phyloP scores from a whole-genome alignment of 768 basidiomycete genomes.

The Leccinum variicolor region DNA sequence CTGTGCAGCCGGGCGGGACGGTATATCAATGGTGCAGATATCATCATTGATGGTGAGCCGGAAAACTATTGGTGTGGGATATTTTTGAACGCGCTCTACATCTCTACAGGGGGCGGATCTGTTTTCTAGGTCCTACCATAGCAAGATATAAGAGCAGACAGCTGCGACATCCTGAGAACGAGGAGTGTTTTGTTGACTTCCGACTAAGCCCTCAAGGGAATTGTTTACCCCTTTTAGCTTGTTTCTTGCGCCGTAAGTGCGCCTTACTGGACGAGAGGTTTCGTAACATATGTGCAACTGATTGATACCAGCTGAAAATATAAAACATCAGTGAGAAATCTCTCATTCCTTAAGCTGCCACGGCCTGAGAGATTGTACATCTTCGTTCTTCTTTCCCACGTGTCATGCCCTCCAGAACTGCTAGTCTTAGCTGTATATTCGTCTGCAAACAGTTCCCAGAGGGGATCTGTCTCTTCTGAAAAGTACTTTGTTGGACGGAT shows the following conservation, averaged over 20 bases:
- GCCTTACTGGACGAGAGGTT: background rate
- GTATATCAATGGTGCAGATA: conserved; percentile 43
- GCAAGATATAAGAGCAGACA: background rate
- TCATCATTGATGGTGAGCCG: conserved; percentile 40
- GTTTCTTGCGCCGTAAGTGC: background rate
- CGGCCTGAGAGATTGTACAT: background rate
- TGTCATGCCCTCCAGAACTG: background rate
- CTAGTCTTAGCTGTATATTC: too few species aligned
- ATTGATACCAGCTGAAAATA: background rate
- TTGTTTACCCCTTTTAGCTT: background rate
- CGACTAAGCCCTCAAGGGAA: background rate
- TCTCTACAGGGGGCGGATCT: conserved; percentile 17
- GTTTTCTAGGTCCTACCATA: conserved; percentile 14
- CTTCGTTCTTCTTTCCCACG: background rate
- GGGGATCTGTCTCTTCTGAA: background rate
- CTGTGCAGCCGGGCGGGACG: conserved; percentile 41
- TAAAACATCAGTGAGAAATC: background rate
- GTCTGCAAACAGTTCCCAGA: background rate
- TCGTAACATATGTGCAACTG: background rate
- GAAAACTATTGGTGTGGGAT: background rate
- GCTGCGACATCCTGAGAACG: background rate
- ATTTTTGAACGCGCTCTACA: background rate
- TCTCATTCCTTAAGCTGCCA: background rate
- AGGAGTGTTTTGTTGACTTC: background rate
- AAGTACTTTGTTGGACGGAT: background rate